These are phyloP conservation scores for Micractinium conductrix DNA, from an alignment of 139 green algal genomes.

Conservation along the genomic window DNA sequence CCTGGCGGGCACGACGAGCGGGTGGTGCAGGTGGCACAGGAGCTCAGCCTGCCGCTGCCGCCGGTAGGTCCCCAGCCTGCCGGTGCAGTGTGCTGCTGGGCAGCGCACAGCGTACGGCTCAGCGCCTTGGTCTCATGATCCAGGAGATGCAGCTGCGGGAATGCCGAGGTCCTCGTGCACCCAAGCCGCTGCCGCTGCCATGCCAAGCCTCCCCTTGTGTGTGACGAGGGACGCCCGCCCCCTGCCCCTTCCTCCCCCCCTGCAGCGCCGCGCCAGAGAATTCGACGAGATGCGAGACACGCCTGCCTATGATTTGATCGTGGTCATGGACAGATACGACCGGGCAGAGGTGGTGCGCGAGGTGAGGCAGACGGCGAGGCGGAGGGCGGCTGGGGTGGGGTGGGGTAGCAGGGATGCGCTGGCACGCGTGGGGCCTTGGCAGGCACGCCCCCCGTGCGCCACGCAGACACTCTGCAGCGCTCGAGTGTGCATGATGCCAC, in stretches of 20 bases:
- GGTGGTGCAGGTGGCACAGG: slow-evolving; percentile 25
- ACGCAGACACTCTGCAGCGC: neutral
- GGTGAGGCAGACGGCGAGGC: neutral
- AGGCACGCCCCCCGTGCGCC: neutral
- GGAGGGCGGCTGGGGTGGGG: neutral
- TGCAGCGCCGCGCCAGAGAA: neutral
- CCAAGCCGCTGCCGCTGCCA: neutral
- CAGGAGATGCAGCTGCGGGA: too few species aligned
- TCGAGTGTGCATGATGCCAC: too few species aligned
- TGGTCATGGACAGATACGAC: slow-evolving; percentile 73
- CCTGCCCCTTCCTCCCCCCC: too few species aligned
- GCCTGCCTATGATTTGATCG: slow-evolving; percentile 61
- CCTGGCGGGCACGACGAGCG: slow-evolving; percentile 30
- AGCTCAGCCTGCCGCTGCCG: slow-evolving; percentile 1
- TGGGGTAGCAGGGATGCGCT: neutral
- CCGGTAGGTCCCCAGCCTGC: too few species aligned
- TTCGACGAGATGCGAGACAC: slow-evolving; percentile 65
- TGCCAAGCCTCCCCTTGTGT: neutral
- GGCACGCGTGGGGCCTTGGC: neutral
- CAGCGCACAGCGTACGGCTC: too few species aligned
- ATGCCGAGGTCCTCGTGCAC: too few species aligned
- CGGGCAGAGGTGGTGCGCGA: slow-evolving; percentile 52
- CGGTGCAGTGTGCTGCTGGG: too few species aligned
- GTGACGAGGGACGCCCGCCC: neutral
- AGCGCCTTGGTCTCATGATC: too few species aligned